These are phyloP conservation scores for Penicillium parvum DNA, from an alignment of 495 filamentous ascomycete genomes.

Conservation along the genomic window DNA sequence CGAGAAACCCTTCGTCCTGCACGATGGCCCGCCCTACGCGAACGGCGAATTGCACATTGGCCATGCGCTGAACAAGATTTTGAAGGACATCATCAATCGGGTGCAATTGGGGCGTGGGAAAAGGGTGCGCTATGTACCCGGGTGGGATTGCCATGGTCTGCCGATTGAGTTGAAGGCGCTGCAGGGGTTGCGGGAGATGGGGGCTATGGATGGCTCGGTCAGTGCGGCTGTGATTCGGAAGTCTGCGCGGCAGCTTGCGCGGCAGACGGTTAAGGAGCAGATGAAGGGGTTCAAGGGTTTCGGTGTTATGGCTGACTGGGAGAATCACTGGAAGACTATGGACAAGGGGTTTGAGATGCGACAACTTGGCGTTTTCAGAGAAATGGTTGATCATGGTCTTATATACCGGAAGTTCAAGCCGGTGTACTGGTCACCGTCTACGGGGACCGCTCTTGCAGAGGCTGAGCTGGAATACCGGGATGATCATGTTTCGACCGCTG, in stretches of 20 bases:
- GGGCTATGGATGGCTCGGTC: constrained; percentile 17
- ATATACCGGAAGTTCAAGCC: constrained; percentile 88
- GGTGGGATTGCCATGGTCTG: constrained; percentile 98
- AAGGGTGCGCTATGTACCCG: constrained; percentile 80
- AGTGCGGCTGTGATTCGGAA: constrained; percentile 52
- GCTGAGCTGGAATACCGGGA: constrained; percentile 95
- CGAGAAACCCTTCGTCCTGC: constrained; percentile 67
- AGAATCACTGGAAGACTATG: constrained; percentile 88
- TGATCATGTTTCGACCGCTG: constrained; percentile 71
- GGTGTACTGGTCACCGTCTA: constrained; percentile 94
- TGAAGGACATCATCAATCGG: constrained; percentile 89
- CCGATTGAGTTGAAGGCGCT: constrained; percentile 98
- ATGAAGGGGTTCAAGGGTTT: constrained; percentile 78
- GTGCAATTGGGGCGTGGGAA: constrained; percentile 74
- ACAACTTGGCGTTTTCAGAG: constrained; percentile 78
- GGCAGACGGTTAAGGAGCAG: constrained; percentile 69
- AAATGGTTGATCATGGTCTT: constrained; percentile 78
- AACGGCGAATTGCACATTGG: constrained; percentile 93
- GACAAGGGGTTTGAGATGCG: constrained; percentile 79
- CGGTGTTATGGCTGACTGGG: constrained; percentile 94
- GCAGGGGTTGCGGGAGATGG: constrained; percentile 44
- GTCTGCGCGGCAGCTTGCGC: constrained; percentile 70
- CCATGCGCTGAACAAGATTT: constrained; percentile 96
- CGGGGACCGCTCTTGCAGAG: constrained; percentile 86
- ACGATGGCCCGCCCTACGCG: constrained; percentile 96